A percentile compares a stretch with the other conserved stretches of the same genome.
phyloP scores from a whole-genome alignment of 495 filamentous ascomycete species.

The Penicillium waksmanii region DNA sequence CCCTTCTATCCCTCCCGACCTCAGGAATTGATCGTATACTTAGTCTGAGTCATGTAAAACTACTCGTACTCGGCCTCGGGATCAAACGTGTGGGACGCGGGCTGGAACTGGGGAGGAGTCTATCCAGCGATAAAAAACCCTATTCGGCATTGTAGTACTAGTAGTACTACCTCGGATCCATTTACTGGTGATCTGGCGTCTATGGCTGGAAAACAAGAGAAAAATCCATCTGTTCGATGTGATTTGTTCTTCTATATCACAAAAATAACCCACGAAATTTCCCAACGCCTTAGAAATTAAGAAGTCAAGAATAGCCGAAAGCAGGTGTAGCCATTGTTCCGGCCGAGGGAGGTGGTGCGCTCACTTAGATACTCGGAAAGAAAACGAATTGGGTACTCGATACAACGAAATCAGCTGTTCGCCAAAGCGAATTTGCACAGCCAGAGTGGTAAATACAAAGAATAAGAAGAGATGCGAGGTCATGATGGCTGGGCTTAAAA shows the following conservation, averaged over 20 bases:
- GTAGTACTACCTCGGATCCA: too few relatives aligned
- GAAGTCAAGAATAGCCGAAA: slow-evolving; percentile 29
- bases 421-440: slow-evolving; percentile 24
- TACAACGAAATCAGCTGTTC: slow-evolving; percentile 27
- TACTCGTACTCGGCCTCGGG: too few relatives aligned
- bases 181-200: too few relatives aligned
- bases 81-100: neutral
- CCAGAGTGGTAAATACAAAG: slow-evolving; percentile 26
- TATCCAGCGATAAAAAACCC: too few relatives aligned
- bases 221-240: slow-evolving; percentile 18
- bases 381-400: slow-evolving; percentile 35
- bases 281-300: slow-evolving; percentile 36
- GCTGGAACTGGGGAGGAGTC: too few relatives aligned
- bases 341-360: slow-evolving; percentile 33
- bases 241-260: slow-evolving; percentile 38
- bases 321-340: slow-evolving; percentile 20
- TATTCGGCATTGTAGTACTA: too few relatives aligned
- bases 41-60: neutral
- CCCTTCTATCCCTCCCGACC: too few relatives aligned
- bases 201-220: neutral
- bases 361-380: slow-evolving; percentile 30
- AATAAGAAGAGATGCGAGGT: slow-evolving; percentile 16
- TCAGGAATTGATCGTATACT: too few relatives aligned
- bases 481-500: slow-evolving; percentile 57
- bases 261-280: slow-evolving; percentile 26